phyloP scores from a whole-genome alignment of 257 asterid species.

The Linaria vulgaris region DNA sequence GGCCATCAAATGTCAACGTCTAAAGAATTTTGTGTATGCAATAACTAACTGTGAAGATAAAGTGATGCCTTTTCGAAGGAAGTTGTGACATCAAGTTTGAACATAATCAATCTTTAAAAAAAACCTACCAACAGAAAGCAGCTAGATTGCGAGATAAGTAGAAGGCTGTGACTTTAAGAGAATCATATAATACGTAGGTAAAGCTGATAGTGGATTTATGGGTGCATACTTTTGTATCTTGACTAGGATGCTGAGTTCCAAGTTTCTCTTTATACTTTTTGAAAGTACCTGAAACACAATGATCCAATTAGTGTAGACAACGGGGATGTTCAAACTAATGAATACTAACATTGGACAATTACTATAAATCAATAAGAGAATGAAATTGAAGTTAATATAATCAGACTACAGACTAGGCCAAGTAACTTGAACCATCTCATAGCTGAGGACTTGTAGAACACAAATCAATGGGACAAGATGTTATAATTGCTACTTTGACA shows the following conservation, averaged over 20 bases:
- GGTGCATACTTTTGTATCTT: slow-evolving; percentile 56
- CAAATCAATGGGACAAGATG: too few species aligned
- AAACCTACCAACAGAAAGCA: neutral
- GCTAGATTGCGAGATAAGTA: slow-evolving; percentile 1
- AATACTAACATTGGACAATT: too few species aligned
- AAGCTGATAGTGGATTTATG: neutral
- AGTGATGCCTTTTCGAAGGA: neutral
- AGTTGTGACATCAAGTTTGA: neutral
- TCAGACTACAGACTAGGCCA: too few species aligned
- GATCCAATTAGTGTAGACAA: slow-evolving; percentile 8
- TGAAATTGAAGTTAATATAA: too few species aligned
- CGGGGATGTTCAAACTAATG: neutral
- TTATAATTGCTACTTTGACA: too few species aligned
- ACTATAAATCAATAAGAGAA: too few species aligned
- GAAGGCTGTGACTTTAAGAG: slow-evolving; percentile 14
- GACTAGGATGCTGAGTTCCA: slow-evolving; percentile 47
- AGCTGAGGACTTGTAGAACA: too few species aligned
- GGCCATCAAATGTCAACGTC: neutral
- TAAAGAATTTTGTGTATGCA: neutral
- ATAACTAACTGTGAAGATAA: neutral
- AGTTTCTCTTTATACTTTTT: slow-evolving; percentile 90
- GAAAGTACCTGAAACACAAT: slow-evolving; percentile 71
- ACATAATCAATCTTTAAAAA: neutral
- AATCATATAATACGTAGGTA: slow-evolving; percentile 13
- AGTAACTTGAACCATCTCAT: too few species aligned